Evolutionary conservation across 495 filamentous ascomycete species (phyloP), one percentile per base, ranked within the genome.

Genomic region (Penicillium lividum): DNA sequence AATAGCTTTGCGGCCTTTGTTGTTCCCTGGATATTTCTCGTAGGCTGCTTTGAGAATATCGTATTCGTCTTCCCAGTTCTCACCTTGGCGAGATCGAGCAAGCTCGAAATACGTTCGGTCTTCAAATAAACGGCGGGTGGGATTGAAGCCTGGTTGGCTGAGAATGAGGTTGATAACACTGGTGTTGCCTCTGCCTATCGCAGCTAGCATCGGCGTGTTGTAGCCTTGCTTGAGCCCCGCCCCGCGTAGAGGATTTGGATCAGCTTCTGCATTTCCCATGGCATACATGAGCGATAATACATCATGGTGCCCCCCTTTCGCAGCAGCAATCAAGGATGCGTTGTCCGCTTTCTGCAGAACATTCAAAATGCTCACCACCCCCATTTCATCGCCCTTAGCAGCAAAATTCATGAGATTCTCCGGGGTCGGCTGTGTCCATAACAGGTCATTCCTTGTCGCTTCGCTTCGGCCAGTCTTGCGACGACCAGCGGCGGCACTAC

Each of bases 171-270:
- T 80, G 36, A 98, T 83, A 38, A 96, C 89, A 47, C 86, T 87
- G 28, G 90, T 77, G 67, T 95, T 94, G 10, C 92, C 92, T 54
- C 92, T 86, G 8, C 94, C 94, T 54, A 98, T 97, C 3, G 94
- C 91, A 36, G 91, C 91, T 30, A 97, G 81, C 83, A 98, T 96
- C 3, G 95, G 95, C 0, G 93, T 98, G 59, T 88, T 88, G 60
- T 89, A 78, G 7, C 78, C 81, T 15, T 75, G 62, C 54, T 75
- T 80, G 44, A 80, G 77, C 25, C 75, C 74, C 16, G 64, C 62
- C 30, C 73, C 73, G 25, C 73, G 62, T 13, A 83, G 54, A 5
- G 90, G 88, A 7, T 82, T 79, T 0, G 93, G 94, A 68, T 96
- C 93, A 3, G 90, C 85, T 61, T 96, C 85, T 16, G 87, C 86